Conservation (phyloP, 2,329 filamentous ascomycete genomes). For the Aschersonia sp. region DNA sequence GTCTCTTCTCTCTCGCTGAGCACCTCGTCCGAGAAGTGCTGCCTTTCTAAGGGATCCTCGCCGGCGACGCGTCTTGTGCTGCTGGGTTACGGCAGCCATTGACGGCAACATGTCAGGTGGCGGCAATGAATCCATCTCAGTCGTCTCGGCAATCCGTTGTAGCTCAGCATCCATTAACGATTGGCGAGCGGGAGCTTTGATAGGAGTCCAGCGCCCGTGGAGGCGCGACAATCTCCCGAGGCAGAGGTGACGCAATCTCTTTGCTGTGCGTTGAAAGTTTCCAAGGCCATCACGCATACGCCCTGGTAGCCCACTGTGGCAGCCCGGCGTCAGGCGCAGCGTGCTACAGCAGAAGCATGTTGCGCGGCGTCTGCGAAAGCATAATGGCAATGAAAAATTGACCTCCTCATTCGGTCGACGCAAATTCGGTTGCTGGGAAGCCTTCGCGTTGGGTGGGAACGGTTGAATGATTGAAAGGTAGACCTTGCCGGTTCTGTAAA, state of each 20-base stretch:
- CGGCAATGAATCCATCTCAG: neutral
- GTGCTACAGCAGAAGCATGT: too few species aligned
- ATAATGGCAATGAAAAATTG: too few species aligned
- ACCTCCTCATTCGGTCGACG: too few species aligned
- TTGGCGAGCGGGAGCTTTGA: neutral
- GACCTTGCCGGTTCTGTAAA: too few species aligned
- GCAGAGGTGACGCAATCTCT: neutral
- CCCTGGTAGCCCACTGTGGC: too few species aligned
- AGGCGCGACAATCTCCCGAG: neutral
- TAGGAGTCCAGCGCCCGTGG: neutral
- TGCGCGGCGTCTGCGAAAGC: too few species aligned
- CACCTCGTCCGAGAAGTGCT: conserved; percentile 63
- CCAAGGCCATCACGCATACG: neutral
- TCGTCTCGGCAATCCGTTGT: neutral
- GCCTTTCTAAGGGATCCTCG: conserved; percentile 81
- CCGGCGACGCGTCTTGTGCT: conserved; percentile 46
- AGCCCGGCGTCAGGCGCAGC: too few species aligned
- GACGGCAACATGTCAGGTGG: conserved; percentile 14
- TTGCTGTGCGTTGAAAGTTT: neutral
- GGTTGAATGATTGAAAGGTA: too few species aligned
- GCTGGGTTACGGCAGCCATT: conserved; percentile 16
- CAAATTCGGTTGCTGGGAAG: too few species aligned
- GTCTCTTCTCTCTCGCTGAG: conserved; percentile 44
- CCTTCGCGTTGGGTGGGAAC: too few species aligned
- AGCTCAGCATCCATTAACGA: neutral